These are phyloP conservation scores for Talaromyces amestolkiae DNA, from an alignment of 2,329 filamentous ascomycete species.

Conservation along the genomic window DNA sequence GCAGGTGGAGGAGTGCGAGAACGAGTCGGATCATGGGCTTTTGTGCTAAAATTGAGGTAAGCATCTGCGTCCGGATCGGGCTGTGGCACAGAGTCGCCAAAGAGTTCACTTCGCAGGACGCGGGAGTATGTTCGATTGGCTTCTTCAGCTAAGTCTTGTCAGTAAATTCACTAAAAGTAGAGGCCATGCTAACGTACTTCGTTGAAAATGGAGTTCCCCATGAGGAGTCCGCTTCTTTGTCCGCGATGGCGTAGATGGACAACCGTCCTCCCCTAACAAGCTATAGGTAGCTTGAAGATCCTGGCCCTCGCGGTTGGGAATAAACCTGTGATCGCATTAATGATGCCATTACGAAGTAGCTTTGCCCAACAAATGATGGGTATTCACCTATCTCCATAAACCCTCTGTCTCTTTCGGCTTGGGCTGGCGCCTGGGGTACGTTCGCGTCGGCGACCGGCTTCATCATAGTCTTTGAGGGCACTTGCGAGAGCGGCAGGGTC, in stretches of 20 bases:
- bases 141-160: slow-evolving; percentile 66
- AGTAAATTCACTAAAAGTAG: not conserved
- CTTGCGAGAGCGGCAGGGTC: slow-evolving; percentile 60
- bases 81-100: slow-evolving; percentile 86
- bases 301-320: slow-evolving; percentile 88
- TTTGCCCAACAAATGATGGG: not conserved
- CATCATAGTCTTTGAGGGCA: slow-evolving; percentile 61
- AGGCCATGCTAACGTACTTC: slow-evolving; percentile 58
- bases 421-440: slow-evolving; percentile 64
- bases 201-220: slow-evolving; percentile 90
- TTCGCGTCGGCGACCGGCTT: slow-evolving; percentile 57
- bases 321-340: slow-evolving; percentile 64
- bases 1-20: slow-evolving; percentile 77
- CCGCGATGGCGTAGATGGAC: slow-evolving; percentile 84
- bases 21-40: slow-evolving; percentile 63
- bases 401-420: slow-evolving; percentile 65
- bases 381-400: slow-evolving; percentile 62
- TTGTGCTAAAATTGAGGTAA: slow-evolving; percentile 44
- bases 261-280: slow-evolving; percentile 86
- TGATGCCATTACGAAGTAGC: not conserved
- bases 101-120: slow-evolving; percentile 84
- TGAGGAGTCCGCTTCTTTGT: slow-evolving; percentile 81
- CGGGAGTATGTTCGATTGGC: slow-evolving; percentile 91
- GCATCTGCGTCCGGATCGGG: slow-evolving; percentile 64
- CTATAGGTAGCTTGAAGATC: slow-evolving; percentile 92